Evolutionary conservation across 352 stramenopile genomes (phyloP), one percentile per base, ranked within the genome.

Genomic region (Saprolegnia diclina): DNA sequence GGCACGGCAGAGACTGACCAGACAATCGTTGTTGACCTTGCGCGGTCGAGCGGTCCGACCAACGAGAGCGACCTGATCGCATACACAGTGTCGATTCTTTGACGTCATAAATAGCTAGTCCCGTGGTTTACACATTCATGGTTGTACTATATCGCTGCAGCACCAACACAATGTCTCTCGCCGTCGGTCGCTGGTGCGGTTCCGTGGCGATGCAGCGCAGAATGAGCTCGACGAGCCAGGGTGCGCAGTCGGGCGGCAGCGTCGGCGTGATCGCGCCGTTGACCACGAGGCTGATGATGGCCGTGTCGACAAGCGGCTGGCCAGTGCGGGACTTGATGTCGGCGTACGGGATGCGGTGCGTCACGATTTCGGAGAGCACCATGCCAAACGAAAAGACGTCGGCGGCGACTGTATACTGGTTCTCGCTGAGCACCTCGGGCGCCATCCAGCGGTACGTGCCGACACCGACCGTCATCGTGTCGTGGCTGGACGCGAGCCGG

Each of bases 301-400:
- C 76, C 14, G 85, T 75, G 29, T 87, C 79, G 9, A 75, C 71
- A 10, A 87, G 46, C 0, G 64, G 46, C 24, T 77, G 61, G n/a
- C 78, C 77, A 13, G 76, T 76, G 0, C 65, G 50, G 18, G 67
- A 61, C 5, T 71, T 71, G 3, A 78, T 62, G 7, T 84, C 75
- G 1, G 78, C 69, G 66, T 91, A 89, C 14, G 81, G 82, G 4
- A 87, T 67, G 16, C 53, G 38, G 32, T 87, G 80, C 9, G 77
- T 81, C 38, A 88, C 79, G 42, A 90, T 69, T 56, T 90, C 82
- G 0, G 76, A 79, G 0, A 91, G 56, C 46, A 91, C 65, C 0
- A 83, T 77, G 0, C 82, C 82, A 18, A 91, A 81, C 0, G 81
- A 82, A 38, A 80, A 90, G 0, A 90, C 74, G 32, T 90, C 82